Base-by-base conservation (phyloP, 2,329 filamentous ascomycete species). In the Talaromyces sp. region DNA sequence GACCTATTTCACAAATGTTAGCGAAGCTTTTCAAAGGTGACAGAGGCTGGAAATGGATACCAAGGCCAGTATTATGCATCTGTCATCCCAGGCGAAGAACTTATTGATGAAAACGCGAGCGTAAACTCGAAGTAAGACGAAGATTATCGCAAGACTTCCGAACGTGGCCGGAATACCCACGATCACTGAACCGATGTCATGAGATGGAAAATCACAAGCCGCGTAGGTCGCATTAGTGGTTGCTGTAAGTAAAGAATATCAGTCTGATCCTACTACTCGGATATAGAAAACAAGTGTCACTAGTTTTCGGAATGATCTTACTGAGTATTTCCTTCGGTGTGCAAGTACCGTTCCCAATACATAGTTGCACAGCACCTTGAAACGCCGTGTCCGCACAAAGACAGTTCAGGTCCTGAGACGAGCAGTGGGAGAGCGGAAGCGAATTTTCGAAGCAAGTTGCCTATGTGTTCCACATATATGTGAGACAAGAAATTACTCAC, bases 71-170 rank as follows among this genome's bases (percentile, higher is more conserved):
- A 64, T 55, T 12, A 61, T 61, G 8, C 61, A 33, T 21, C 44
- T 57, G 35, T 64, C 63, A 59, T 64, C 63, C 63, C 63, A 64
- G 14, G 58, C 58, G n/a, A 64, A 64, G 31, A 64, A 61, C 39
- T 62, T 61, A 28, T 62, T 64, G 54, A 64, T 46, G 16, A 52
- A 54, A 11, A 64, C 18, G 14, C 63, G 63, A 12, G 58, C 58
- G 42, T 58, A 61, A 18, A 64, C 23, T 39, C 63, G 58, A 35
- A 48, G 31, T 5, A 59, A 9, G 31, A 64, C 63, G 18, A 64
- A 55, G 6, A 64, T 58, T n/a, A 64, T 61, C 52, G 63, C 55
- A 12, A 64, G 59, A 39, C 25, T 58, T 3, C 63, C 63, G 55
- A 64, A 63, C 0, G 62, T 48, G 12, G 62, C 62, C 12, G 62